A percentile compares a stretch with the other conserved stretches of the same genome.
These are phyloP conservation scores for Peziza echinospora DNA, from an alignment of 495 filamentous ascomycete species.

Conservation along the genomic window DNA sequence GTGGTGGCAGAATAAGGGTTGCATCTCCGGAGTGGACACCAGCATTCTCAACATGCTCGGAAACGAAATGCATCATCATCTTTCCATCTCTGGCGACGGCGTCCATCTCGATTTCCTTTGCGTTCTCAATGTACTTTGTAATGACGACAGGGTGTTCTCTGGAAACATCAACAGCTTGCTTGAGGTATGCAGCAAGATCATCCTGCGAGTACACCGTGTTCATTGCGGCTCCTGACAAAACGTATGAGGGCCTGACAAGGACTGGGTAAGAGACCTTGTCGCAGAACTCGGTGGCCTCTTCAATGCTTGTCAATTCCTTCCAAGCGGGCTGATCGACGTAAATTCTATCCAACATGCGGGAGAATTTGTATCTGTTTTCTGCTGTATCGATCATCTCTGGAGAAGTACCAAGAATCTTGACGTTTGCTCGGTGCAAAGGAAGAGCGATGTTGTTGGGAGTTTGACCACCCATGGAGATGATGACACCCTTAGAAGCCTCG, in stretches of 20 bases:
- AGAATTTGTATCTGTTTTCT: conserved; percentile 97
- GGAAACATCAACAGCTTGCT: conserved; percentile 76
- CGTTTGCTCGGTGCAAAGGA: conserved; percentile 65
- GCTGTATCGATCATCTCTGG: conserved; percentile 98
- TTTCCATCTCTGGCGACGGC: conserved; percentile 75
- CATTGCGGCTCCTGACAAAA: conserved; percentile 93
- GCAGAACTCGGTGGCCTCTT: conserved; percentile 70
- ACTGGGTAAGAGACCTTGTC: conserved; percentile 75
- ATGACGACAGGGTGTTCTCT: conserved; percentile 94
- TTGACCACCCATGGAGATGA: conserved; percentile 95
- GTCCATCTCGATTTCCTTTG: conserved; percentile 94
- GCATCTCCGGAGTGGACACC: conserved; percentile 95
- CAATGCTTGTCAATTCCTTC: conserved; percentile 84
- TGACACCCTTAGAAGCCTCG: conserved; percentile 69
- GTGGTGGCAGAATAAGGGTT: conserved; percentile 77
- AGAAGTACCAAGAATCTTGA: conserved; percentile 82
- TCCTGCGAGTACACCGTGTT: conserved; percentile 78
- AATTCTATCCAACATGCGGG: conserved; percentile 85
- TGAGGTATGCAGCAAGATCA: conserved; percentile 71
- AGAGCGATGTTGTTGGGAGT: conserved; percentile 97
- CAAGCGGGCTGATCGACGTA: conserved; percentile 92
- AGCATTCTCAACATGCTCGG: conserved; percentile 88
- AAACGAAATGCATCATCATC: conserved; percentile 78
- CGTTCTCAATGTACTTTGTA: conserved; percentile 94
- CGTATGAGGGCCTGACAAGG: conserved; percentile 82